Percentiles rank a stretch among this genome's conserved stretches.
Evolutionary conservation across 805 yeast species (phyloP).

Genomic region (Zygosaccharomyces bisporus): DNA sequence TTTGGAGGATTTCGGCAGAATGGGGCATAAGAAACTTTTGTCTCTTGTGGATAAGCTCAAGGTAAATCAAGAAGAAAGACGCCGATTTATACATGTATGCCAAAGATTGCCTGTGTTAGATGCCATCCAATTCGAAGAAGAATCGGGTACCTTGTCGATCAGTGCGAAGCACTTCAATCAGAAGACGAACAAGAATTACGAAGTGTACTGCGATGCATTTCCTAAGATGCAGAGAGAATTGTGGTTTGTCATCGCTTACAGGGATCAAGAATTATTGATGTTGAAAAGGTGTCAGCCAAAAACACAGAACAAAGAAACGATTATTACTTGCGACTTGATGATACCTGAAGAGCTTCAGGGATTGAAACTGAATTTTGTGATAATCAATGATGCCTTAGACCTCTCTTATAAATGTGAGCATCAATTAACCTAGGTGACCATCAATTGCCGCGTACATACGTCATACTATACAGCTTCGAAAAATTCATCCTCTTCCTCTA

Average conservation of each 20-base stretch:
- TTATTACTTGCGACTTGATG: conserved; percentile 41
- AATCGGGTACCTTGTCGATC: conserved; percentile 42
- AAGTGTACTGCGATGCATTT: conserved; percentile 71
- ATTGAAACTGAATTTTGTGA: conserved; percentile 42
- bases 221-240: conserved; percentile 91
- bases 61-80: conserved; percentile 41
- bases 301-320: conserved; percentile 29
- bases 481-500: conserved; percentile 43
- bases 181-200: conserved; percentile 51
- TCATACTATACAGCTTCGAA: conserved; percentile 32
- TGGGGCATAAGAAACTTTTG: conserved; percentile 35
- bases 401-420: conserved; percentile 41
- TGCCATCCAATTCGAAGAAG: conserved; percentile 44
- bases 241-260: conserved; percentile 73
- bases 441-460: conserved; percentile 1
- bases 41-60: conserved; percentile 24
- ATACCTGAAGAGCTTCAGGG: conserved; percentile 51
- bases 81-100: conserved; percentile 51
- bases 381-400: conserved; percentile 66
- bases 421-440: conserved; percentile 15
- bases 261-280: conserved; percentile 51
- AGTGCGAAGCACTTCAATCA: conserved; percentile 51
- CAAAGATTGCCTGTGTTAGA: conserved; percentile 54
- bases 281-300: conserved; percentile 75
- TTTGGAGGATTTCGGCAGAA: conserved; percentile 44